Evolutionary conservation across 768 basidiomycete species (phyloP), one percentile per base, ranked within the genome.

Genomic region (Mycena pura): DNA sequence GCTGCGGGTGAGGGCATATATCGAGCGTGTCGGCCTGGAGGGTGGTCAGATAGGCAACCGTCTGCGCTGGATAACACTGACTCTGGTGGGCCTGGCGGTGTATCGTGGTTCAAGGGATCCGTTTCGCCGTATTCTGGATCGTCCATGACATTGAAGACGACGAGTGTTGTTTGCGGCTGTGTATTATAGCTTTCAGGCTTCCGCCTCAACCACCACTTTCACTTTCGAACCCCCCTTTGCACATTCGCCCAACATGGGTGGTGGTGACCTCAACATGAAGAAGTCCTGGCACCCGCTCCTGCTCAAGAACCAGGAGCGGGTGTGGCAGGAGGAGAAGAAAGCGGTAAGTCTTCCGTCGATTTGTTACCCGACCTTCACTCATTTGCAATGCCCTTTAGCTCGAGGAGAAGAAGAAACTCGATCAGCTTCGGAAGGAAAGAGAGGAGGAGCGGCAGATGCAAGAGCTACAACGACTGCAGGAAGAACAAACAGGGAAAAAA

Each of bases 231-330:
- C 54, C 25, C 27, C 48, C 49, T 60, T 36, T 6, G 56, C 57
- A 57, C 69, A 72, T 49, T 62, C 55, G 71, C 68, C 69, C 83
- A 97, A 90, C 70, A 98, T 98, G 96, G 96, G 96, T 87, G 95
- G 96, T 60, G 96, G 92, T 62, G 96, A 98, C 76, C 83, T 98
- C 74, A 99, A 99, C 73, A 99, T 99, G 96, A 97, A 93, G 79
- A 96, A 97, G 85, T 95, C 93, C 65, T 98, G 96, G 96, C 96
- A 98, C 75, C 96, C 96, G 85, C 89, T 95, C 84, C 92, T 96
- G 77, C 77, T 97, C 77, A 95, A 94, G 74, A 96, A 96, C 79
- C 96, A 98, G 89, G 94, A 96, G 88, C 88, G 92, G 86, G 97
- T 99, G 70, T 99, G 97, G 96, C 84, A 98, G 56, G 92, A 96